Evolutionary conservation across 345 rosid genomes (phyloP).

Genomic region (Lenwebbia sp.): DNA sequence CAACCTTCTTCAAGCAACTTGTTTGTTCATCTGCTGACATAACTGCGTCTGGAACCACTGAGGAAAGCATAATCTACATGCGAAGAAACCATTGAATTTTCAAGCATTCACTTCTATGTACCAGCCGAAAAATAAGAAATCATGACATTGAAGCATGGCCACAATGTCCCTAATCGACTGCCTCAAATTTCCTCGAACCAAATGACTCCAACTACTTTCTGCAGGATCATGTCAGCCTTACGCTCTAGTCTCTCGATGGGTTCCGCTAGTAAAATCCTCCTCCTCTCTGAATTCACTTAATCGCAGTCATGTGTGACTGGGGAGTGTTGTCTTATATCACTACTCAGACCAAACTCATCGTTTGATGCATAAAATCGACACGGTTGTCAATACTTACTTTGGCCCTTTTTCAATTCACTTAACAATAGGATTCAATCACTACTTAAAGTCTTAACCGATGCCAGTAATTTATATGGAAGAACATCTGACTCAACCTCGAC

Average conservation of each 20-base stretch:
- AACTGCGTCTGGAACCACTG: slow-evolving; percentile 48
- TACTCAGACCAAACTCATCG: neutral
- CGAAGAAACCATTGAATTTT: neutral
- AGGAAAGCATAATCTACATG: slow-evolving; percentile 10
- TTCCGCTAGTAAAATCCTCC: neutral
- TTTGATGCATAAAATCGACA: neutral
- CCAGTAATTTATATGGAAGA: neutral
- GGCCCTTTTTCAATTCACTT: neutral
- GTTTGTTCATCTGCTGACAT: slow-evolving; percentile 65
- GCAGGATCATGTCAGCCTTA: neutral
- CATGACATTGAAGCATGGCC: neutral
- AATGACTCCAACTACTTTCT: neutral
- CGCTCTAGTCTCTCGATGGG: neutral
- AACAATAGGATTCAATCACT: neutral
- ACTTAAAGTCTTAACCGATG: neutral
- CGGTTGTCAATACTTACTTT: neutral
- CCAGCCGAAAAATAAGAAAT: neutral
- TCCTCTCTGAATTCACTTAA: neutral
- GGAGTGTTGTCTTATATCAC: neutral
- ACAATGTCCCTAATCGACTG: neutral
- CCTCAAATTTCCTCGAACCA: neutral
- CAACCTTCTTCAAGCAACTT: slow-evolving; percentile 85
- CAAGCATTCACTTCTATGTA: neutral
- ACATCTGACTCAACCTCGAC: neutral
- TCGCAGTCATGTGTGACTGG: neutral